Base-by-base conservation (phyloP, 2,329 filamentous ascomycete genomes). In the Arthroderma uncinatum region DNA sequence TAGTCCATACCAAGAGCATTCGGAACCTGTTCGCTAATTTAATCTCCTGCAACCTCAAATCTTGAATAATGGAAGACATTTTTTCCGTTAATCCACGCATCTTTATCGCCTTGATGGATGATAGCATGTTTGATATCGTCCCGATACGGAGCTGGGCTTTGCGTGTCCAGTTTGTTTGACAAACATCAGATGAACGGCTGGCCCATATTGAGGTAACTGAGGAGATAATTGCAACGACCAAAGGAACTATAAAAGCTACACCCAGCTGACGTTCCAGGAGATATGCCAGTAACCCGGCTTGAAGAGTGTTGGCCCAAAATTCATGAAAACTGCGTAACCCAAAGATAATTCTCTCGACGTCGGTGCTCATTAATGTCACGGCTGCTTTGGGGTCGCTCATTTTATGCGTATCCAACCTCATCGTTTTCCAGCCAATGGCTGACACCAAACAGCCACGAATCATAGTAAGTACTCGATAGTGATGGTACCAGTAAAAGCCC, bases 1-100 rank as follows among this genome's bases (percentile, higher is more conserved):
- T 70, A 58, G 70, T 73, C 62, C 66, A 72, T 30, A 74, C 69
- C 7, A 74, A 57, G 5, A 74, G 65, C 16, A 65, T 70, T 57
- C 74, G 65, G 59, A 74, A 76, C 30, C 62, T 64, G 47, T 47
- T 47, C 9, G 21, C 9, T 28, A 25, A 10, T 23, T 14, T 23
- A 14, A 47, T 47, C 40, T 47, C 40, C 14, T 25, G 19, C 9
- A 14, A 14, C 14, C 40, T 19, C 3, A 25, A 23, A 47, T 47
- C 25, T 25, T 47, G 40, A 47, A 47, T 14, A 3, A 28, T 8
- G 21, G 19, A 6, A 8, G 40, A 47, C 23, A 44, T 19, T 7
- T 5, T 44, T 10, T 4, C 19, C 2, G 21, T 25, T 5, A 25
- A 4, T 5, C 40, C 40, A 14, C 19, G 21, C 40, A 44, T 44